These are phyloP conservation scores for Fragilaria crotonensis DNA, from an alignment of 108 stramenopile genomes.

Conservation along the genomic window DNA sequence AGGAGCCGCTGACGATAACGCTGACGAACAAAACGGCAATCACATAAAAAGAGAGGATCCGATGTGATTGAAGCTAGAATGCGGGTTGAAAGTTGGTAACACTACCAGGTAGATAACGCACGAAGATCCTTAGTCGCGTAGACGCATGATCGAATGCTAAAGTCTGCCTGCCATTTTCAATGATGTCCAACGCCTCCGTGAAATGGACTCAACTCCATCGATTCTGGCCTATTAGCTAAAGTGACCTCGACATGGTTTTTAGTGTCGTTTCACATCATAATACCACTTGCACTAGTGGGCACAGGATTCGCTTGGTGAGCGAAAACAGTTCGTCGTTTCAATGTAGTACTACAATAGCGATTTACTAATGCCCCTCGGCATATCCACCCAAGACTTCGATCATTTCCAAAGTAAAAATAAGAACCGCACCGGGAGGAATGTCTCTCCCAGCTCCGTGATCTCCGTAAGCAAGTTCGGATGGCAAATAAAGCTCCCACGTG, in stretches of 20 bases:
- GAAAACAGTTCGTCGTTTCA: too few species aligned
- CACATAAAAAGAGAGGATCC: not conserved
- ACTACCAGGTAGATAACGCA: not conserved
- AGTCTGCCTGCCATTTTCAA: too few species aligned
- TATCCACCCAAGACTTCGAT: constrained; percentile 63
- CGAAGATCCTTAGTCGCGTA: too few species aligned
- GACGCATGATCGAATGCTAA: too few species aligned
- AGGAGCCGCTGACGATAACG: not conserved
- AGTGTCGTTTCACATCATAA: too few species aligned
- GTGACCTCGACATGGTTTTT: not conserved
- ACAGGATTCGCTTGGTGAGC: too few species aligned
- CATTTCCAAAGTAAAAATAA: constrained; percentile 91
- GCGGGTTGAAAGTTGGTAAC: not conserved
- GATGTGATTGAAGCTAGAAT: not conserved
- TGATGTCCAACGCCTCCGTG: too few species aligned
- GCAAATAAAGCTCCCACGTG: constrained; percentile 96
- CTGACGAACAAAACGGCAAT: not conserved
- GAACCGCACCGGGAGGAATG: constrained; percentile 77
- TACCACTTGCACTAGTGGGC: too few species aligned
- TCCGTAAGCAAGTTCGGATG: constrained; percentile 86
- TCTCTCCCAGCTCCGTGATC: constrained; percentile 64
- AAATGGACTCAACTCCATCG: too few species aligned
- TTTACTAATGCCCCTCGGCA: not conserved
- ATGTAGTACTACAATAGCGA: not conserved
- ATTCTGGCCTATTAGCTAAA: not conserved